Evolutionary conservation across 495 filamentous ascomycete genomes (phyloP).

Genomic region (Aspergillus hancockii): DNA sequence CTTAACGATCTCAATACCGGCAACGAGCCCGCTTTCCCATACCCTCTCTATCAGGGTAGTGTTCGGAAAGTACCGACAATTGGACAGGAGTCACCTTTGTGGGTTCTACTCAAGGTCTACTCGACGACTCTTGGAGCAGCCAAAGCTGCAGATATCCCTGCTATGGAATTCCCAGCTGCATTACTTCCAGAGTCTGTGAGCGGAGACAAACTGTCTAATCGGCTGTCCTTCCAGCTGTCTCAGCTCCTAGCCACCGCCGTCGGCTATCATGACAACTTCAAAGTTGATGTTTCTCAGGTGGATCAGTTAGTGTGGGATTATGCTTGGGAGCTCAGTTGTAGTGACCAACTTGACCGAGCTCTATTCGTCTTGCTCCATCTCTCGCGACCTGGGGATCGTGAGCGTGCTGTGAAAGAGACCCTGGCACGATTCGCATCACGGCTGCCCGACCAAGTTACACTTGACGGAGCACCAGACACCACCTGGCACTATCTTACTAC

Average conservation of each 20-base stretch:
- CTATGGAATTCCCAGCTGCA: conserved; percentile 37
- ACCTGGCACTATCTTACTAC: conserved; percentile 58
- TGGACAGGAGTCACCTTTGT: conserved; percentile 73
- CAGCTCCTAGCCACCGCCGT: conserved; percentile 56
- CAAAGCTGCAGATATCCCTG: conserved; percentile 14
- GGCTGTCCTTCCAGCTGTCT: conserved; percentile 81
- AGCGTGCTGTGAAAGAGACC: conserved; percentile 65
- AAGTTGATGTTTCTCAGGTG: conserved; percentile 44
- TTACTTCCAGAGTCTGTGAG: conserved; percentile 54
- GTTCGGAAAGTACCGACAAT: conserved; percentile 48
- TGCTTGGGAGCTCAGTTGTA: conserved; percentile 68
- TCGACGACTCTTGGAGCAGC: conserved; percentile 45
- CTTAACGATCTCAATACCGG: conserved; percentile 65
- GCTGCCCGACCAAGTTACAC: conserved; percentile 57
- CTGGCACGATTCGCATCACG: conserved; percentile 56
- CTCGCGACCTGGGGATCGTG: conserved; percentile 59
- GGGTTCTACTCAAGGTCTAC: conserved; percentile 81
- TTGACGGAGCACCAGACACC: conserved; percentile 44
- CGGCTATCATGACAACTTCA: conserved; percentile 43
- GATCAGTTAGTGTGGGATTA: conserved; percentile 71
- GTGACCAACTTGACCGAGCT: conserved; percentile 66
- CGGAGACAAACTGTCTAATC: conserved; percentile 66
- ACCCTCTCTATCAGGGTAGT: conserved; percentile 60
- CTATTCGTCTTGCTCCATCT: conserved; percentile 80
- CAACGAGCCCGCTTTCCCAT: conserved; percentile 58